Conservation (phyloP, 495 filamentous ascomycete species). For the Penicillium herquei region DNA sequence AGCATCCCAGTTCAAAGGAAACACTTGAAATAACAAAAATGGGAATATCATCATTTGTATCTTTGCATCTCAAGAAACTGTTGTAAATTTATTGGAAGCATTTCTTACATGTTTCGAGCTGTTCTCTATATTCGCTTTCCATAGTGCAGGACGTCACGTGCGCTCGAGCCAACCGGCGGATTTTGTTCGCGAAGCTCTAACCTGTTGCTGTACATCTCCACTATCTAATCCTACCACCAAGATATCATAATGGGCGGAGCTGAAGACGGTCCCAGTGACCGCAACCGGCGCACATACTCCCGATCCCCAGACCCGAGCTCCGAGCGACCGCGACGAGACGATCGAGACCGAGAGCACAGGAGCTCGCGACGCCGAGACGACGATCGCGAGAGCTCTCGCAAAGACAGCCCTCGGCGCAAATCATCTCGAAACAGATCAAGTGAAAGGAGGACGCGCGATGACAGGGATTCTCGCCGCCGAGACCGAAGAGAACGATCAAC, state of each 20-base stretch:
- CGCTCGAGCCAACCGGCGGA: not conserved
- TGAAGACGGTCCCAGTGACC: slow-evolving; percentile 15
- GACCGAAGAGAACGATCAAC: slow-evolving; percentile 27
- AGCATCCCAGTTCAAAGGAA: too few relatives aligned
- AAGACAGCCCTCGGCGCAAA: slow-evolving; percentile 26
- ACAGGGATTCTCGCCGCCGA: slow-evolving; percentile 27
- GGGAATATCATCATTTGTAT: too few relatives aligned
- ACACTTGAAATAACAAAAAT: too few relatives aligned
- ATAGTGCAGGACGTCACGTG: not conserved
- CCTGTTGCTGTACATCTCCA: not conserved
- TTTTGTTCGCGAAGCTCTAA: not conserved
- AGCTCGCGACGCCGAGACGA: slow-evolving; percentile 33
- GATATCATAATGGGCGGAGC: slow-evolving; percentile 21
- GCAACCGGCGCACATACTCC: slow-evolving; percentile 21
- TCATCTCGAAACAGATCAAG: slow-evolving; percentile 31
- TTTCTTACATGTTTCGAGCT: too few relatives aligned
- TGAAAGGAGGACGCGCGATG: slow-evolving; percentile 18
- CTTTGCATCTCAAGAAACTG: too few relatives aligned
- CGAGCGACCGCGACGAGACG: slow-evolving; percentile 25
- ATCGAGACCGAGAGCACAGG: slow-evolving; percentile 21
- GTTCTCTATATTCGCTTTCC: too few relatives aligned
- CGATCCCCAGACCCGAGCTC: slow-evolving; percentile 19
- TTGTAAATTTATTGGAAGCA: too few relatives aligned
- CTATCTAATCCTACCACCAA: not conserved
- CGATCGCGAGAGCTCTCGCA: slow-evolving; percentile 31